Conservation (phyloP, 371 early-diverging fungal genomes). For the Funneliformis caledonium region DNA sequence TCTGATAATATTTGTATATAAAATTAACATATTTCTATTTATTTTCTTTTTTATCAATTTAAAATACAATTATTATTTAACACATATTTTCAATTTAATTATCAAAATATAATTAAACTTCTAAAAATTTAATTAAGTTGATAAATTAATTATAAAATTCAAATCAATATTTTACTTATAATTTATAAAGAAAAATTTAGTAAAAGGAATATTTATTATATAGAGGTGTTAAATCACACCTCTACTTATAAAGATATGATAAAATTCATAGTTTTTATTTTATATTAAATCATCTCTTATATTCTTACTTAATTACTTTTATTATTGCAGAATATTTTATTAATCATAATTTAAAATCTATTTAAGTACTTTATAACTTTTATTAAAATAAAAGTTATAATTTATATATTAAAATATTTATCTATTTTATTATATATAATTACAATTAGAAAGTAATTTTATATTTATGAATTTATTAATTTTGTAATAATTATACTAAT, state of each 20-base stretch:
- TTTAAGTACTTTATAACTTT: background rate
- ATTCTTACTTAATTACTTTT: background rate
- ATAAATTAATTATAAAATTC: background rate
- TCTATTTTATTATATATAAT: too few relatives aligned
- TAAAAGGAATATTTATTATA: background rate
- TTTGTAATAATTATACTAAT: too few relatives aligned
- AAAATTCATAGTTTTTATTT: too few relatives aligned
- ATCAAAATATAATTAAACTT: background rate
- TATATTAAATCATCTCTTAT: background rate
- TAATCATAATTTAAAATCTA: background rate
- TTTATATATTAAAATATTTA: too few relatives aligned
- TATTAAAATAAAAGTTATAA: background rate
- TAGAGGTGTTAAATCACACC: background rate
- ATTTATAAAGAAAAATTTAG: background rate
- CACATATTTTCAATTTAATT: background rate
- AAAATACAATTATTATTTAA: background rate
- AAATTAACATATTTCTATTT: background rate
- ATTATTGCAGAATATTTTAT: background rate
- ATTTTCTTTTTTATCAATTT: background rate
- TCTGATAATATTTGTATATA: conserved; percentile 11
- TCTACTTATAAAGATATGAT: too few relatives aligned
- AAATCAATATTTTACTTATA: background rate
- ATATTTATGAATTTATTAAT: too few relatives aligned
- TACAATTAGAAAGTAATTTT: too few relatives aligned
- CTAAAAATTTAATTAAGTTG: background rate